Base-by-base conservation (phyloP, 139 green algal genomes). In the Zygnema circumcarinatum region DNA sequence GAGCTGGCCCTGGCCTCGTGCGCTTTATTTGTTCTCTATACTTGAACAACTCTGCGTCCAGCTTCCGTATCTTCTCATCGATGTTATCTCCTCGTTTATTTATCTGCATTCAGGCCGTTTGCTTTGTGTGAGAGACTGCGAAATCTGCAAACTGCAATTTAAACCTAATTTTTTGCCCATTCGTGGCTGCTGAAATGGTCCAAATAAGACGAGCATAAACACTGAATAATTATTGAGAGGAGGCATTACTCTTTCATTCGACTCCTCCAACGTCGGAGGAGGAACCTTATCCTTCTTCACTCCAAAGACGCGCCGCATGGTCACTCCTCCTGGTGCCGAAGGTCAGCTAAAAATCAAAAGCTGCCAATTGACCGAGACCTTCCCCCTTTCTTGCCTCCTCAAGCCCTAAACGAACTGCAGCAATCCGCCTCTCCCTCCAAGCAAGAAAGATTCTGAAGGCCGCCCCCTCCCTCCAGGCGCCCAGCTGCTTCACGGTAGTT, bases 281-380 rank as follows among this genome's bases (percentile, higher is more conserved):
- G 95, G 94, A 1, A 83, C 85, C 68, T 92, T 90, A 47, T 95
- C 92, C 76, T 98, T 98, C 54, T 92, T 94, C 2, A 92, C 92
- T 0, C 96, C 96, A 89, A 98, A 98, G n/a, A 98, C 95, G 2
- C 96, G 87, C 73, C 93, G 94, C 96, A 98, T 98, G 31, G 32
- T 85, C 38, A n/a, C 74, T 89, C 39, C 41, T 31, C 41, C 2
- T 74, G 69, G 7, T 3, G 7, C 16, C 7, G 3, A 7, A 62
- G 47, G 47, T 62, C 7, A 62, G 7, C 47, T 25, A 16, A 62
- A 62, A 62, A 62, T 62, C n/a, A n/a, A n/a, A n/a, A n/a, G n/a
- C n/a, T n/a, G n/a, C n/a, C n/a, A n/a, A n/a, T n/a, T n/a, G n/a
- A n/a, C n/a, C n/a, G n/a, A n/a, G n/a, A n/a, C n/a, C n/a, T n/a